Evolutionary conservation across 2,329 filamentous ascomycete species (phyloP).

Genomic region (Ophiognomonia clavigignenti-juglandacearum): DNA sequence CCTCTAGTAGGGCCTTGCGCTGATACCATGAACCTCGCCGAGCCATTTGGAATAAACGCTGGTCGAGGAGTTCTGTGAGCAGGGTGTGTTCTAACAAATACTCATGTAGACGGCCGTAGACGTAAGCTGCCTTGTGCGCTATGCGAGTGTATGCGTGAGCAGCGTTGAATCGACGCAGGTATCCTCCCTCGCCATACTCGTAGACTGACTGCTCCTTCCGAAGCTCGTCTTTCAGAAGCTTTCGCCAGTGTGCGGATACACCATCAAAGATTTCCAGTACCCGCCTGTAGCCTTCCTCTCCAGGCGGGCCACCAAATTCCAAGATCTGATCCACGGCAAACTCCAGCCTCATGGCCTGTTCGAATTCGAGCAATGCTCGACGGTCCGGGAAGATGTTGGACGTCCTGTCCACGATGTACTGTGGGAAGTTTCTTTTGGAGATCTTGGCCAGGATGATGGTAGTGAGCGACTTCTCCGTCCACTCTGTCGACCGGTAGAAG

Average conservation of each 20-base stretch:
- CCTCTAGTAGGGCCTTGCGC: conserved; percentile 87
- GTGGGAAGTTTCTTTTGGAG: conserved; percentile 78
- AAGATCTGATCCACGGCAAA: conserved; percentile 76
- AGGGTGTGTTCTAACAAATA: conserved; percentile 72
- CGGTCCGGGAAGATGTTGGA: conserved; percentile 83
- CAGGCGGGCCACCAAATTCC: conserved; percentile 70
- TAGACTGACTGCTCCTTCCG: conserved; percentile 73
- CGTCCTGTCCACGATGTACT: conserved; percentile 86
- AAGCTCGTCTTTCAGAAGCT: conserved; percentile 67
- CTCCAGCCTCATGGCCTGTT: conserved; percentile 78
- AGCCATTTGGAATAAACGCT: conserved; percentile 79
- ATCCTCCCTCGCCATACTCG: conserved; percentile 79
- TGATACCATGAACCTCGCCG: conserved; percentile 92
- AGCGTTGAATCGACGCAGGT: conserved; percentile 83
- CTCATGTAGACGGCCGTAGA: conserved; percentile 77
- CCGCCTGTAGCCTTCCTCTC: conserved; percentile 58
- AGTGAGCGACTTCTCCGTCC: conserved; percentile 95
- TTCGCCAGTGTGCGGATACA: conserved; percentile 77
- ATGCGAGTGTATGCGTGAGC: conserved; percentile 93
- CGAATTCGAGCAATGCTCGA: conserved; percentile 75
- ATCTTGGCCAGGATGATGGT: conserved; percentile 93
- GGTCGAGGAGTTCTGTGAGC: conserved; percentile 68
- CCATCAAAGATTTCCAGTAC: conserved; percentile 69
- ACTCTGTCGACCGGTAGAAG: conserved; percentile 92
- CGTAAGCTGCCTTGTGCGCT: conserved; percentile 77